Conservation (phyloP, 108 stramenopile genomes). For the Cyclotella kingstonii region DNA sequence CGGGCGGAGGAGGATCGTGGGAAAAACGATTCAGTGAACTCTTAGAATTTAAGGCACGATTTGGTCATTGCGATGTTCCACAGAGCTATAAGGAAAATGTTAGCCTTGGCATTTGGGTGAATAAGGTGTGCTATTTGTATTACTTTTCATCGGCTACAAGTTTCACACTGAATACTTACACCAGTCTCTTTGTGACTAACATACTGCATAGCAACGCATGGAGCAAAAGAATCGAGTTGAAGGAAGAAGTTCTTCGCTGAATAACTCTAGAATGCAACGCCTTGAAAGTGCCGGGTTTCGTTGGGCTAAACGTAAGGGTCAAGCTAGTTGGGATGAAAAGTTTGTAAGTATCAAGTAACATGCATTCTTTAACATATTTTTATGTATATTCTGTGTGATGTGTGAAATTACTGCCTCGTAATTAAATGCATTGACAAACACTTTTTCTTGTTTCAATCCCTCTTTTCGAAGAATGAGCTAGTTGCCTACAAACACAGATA, state of each 20-base stretch:
- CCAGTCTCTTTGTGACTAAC: neutral
- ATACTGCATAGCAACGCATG: slow-evolving; percentile 36
- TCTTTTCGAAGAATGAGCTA: neutral
- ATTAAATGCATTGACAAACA: neutral
- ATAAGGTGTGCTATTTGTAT: too few species aligned
- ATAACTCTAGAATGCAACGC: slow-evolving; percentile 20
- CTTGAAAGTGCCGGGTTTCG: slow-evolving; percentile 38
- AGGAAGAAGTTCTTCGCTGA: slow-evolving; percentile 40
- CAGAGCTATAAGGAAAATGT: slow-evolving; percentile 66
- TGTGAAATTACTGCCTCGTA: too few species aligned
- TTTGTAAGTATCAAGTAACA: slow-evolving; percentile 18
- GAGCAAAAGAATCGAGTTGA: slow-evolving; percentile 44
- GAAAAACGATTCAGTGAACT: slow-evolving; percentile 23
- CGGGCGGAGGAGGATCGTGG: slow-evolving; percentile 30
- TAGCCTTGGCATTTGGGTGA: slow-evolving; percentile 76
- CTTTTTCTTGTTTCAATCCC: neutral
- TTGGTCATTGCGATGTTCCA: slow-evolving; percentile 80
- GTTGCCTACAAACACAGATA: slow-evolving; percentile 1
- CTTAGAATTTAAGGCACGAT: slow-evolving; percentile 15
- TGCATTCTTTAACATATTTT: too few species aligned
- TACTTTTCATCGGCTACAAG: too few species aligned
- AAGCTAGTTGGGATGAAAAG: slow-evolving; percentile 48
- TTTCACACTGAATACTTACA: neutral
- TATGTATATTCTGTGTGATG: too few species aligned
- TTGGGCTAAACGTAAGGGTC: slow-evolving; percentile 53